Percentiles rank a stretch among this genome's conserved stretches.
Evolutionary conservation across 2,329 filamentous ascomycete genomes (phyloP).

Genomic region (Stachybotrys elegans): DNA sequence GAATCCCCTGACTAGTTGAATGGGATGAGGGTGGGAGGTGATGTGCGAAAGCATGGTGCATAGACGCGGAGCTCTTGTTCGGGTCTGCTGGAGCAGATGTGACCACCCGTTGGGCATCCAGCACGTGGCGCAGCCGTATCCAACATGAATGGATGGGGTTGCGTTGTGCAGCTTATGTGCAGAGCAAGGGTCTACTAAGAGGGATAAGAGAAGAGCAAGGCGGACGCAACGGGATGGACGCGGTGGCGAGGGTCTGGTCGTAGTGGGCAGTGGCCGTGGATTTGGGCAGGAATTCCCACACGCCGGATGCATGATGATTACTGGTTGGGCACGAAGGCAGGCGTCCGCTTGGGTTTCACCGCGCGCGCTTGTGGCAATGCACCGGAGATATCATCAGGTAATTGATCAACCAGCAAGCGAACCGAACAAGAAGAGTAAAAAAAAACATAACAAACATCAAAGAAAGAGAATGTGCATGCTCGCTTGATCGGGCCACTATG

Average conservation of each 20-base stretch:
- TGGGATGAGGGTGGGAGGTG: not conserved
- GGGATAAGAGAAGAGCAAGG: not conserved
- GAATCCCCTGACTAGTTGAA: conserved; percentile 2
- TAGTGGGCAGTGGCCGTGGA: not conserved
- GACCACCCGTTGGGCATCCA: not conserved
- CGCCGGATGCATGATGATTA: too few species aligned
- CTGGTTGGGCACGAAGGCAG: not conserved
- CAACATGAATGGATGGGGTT: not conserved
- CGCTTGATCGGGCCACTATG: too few species aligned
- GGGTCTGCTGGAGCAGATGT: too few species aligned
- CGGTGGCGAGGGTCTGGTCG: not conserved
- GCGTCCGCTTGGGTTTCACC: conserved; percentile 4
- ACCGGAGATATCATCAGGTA: too few species aligned
- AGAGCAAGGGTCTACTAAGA: not conserved
- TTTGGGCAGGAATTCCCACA: not conserved
- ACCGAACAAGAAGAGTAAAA: too few species aligned
- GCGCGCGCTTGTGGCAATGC: too few species aligned
- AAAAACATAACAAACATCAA: too few species aligned
- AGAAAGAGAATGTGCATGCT: too few species aligned
- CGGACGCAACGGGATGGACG: not conserved
- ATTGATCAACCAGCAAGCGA: too few species aligned
- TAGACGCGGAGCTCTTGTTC: too few species aligned
- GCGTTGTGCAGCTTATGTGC: not conserved
- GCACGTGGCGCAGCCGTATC: not conserved
- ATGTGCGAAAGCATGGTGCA: not conserved